Evolutionary conservation across 768 basidiomycete species (phyloP).

Genomic region (Asterophora parasitica): DNA sequence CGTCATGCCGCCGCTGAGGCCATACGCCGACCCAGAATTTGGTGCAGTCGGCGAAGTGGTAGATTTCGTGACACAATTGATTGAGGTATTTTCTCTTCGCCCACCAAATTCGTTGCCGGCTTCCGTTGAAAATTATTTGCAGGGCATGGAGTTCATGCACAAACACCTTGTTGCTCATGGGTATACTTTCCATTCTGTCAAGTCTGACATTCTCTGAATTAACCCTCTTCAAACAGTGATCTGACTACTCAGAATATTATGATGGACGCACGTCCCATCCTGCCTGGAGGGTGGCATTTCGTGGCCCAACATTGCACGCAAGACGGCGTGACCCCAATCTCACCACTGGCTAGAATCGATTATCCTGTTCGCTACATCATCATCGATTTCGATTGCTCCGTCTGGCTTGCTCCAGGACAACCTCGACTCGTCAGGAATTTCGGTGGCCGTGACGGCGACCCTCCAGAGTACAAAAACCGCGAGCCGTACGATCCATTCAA

Average conservation of each 20-base stretch:
- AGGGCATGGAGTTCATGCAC: slow-evolving; percentile 28
- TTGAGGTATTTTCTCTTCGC: slow-evolving; percentile 2
- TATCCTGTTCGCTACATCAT: slow-evolving; percentile 34
- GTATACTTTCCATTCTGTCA: slow-evolving; percentile 13
- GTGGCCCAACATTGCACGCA: slow-evolving; percentile 24
- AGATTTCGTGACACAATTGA: slow-evolving; percentile 27
- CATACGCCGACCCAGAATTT: slow-evolving; percentile 32
- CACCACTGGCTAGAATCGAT: slow-evolving; percentile 26
- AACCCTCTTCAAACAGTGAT: slow-evolving; percentile 13
- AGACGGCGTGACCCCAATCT: slow-evolving; percentile 25
- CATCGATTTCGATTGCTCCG: too few species aligned
- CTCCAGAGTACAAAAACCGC: too few species aligned
- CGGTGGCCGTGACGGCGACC: slow-evolving; percentile 8
- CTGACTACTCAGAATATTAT: too few species aligned
- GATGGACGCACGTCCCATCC: slow-evolving; percentile 30
- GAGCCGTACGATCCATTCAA: too few species aligned
- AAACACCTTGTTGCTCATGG: too few species aligned
- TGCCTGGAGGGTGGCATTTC: slow-evolving; percentile 32
- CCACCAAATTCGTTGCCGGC: background rate
- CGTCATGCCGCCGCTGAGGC: slow-evolving; percentile 33
- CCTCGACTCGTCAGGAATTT: slow-evolving; percentile 22
- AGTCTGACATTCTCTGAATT: background rate
- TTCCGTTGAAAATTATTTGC: too few species aligned
- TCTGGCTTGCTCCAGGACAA: too few species aligned
- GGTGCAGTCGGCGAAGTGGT: slow-evolving; percentile 22